Evolutionary conservation across 805 yeast genomes (phyloP), one percentile per base, ranked within the genome.

Genomic region (Ogataea zsoltii): DNA sequence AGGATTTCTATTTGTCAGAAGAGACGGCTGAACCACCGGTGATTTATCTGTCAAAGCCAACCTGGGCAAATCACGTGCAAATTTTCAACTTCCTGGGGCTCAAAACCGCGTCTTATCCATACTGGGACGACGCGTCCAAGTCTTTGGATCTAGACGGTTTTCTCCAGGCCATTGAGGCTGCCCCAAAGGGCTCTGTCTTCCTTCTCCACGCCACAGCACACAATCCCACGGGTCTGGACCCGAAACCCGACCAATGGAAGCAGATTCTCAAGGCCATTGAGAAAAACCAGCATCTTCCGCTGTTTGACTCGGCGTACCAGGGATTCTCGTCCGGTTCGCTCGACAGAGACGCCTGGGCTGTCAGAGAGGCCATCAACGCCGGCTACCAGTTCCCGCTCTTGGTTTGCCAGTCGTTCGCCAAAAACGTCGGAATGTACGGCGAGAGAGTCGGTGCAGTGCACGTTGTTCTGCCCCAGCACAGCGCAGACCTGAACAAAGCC

Each of bases 201-300:
- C 67, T 92, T 46, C 74, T 92, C 49, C 99, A 92, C 64, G 90
- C 98, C 3, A 91, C 97, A 67, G 98, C 98, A 28, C 99, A 92
- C 70, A 92, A 92, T 67, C 98, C 99, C 48, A 92, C 98, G 17
- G 99, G 98, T 33, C 80, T 92, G 56, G 99, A 92, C 66, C 98
- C 98, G 46, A 80, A 86, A 2, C 71, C 74, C 47, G 85, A 77
- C 41, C 86, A 92, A 70, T 92, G 99, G 99, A 66, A 66, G 37
- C 57, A 73, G 59, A 83, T 94, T 42, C 74, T 88, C 37, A 74
- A 76, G 35, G 84, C 81, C 19, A 70, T 88, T 51, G 76, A 79
- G 54, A 62, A 68, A 48, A 74, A 79, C 46, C 70, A 77, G 43
- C 96, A 89, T 68, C 76, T 92, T 58, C 88, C 89, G 5, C 69